These are phyloP conservation scores for Fusarium sterilihyphosum DNA, from an alignment of 2,329 filamentous ascomycete genomes.

Conservation along the genomic window DNA sequence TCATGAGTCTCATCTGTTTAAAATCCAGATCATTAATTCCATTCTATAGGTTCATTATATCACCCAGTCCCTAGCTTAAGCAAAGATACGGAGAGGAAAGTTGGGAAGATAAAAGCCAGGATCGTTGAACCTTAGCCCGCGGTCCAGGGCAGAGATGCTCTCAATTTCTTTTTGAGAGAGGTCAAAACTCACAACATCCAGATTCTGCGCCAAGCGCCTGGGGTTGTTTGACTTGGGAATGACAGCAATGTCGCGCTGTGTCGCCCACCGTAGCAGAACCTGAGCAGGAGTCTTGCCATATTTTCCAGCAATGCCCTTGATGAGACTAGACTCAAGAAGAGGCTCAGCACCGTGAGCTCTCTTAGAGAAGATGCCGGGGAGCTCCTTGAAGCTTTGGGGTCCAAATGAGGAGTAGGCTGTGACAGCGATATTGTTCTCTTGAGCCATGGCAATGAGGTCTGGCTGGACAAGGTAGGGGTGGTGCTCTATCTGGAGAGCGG, in stretches of 20 bases:
- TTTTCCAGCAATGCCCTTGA: constrained; percentile 64
- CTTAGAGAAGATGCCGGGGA: constrained; percentile 40
- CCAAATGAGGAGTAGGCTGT: constrained; percentile 76
- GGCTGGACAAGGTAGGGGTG: constrained; percentile 74
- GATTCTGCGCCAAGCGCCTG: constrained; percentile 61
- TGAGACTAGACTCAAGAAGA: constrained; percentile 47
- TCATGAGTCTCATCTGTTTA: background rate
- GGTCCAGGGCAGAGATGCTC: constrained; percentile 64
- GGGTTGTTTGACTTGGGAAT: constrained; percentile 71
- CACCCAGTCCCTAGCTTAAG: constrained; percentile 27
- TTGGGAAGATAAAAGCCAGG: constrained; percentile 46
- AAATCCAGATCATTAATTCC: background rate
- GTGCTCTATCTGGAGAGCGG: constrained; percentile 73
- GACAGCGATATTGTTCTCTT: constrained; percentile 65
- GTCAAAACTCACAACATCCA: constrained; percentile 66
- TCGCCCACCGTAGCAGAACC: constrained; percentile 74
- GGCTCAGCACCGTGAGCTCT: constrained; percentile 40
- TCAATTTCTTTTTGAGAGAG: constrained; percentile 64
- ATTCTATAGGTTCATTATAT: background rate
- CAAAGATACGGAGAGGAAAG: constrained; percentile 64
- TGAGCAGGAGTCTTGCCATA: constrained; percentile 70
- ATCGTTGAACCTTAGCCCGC: constrained; percentile 69
- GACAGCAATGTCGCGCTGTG: constrained; percentile 70
- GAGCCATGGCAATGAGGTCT: constrained; percentile 64
- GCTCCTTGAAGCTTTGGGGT: constrained; percentile 57